Base-by-base conservation (phyloP, 2,329 filamentous ascomycete species). In the Colletotrichum agaves region DNA sequence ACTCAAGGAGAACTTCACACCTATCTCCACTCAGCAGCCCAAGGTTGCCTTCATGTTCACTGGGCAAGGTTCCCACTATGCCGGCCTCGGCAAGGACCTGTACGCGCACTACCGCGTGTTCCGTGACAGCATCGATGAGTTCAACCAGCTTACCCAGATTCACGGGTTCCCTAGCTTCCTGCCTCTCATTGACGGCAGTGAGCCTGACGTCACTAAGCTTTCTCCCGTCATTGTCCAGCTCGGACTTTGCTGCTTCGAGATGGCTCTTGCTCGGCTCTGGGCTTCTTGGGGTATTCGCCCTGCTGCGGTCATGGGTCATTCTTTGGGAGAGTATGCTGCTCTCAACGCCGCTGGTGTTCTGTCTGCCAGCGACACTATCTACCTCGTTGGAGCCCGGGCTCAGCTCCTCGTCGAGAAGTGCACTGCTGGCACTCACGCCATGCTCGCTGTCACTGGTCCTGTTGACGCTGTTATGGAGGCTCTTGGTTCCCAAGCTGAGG, bases 301-400 rank as follows among this genome's bases (percentile, higher is more conserved):
- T 2, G 82, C 84, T 15, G 85, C 81, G 5, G 86, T 89, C 1
- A 75, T 88, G 13, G 87, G 87, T 17, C 87, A 88, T 77, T 92
- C 89, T 72, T 80, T 93, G 31, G 91, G 91, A 60, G 91, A 93
- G 76, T 93, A 93, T 73, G 90, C 91, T 41, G 91, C 91, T 44
- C 85, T 93, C 11, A 85, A 91, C 73, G 84, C 89, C 44, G 89
- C 91, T 60, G 91, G 90, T 56, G 90, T 93, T 15, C 81, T 93
- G 33, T 91, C 90, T 17, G 88, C 87, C 19, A 87, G 87, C 72
- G 91, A 93, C 75, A 88, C 91, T 74, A 86, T 95, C 62, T 90
- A 89, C 71, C 83, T 94, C 1, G 90, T 94, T 19, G 91, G 91
- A 43, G 77, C 82, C 60, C 87, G 92, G 70, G 91, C 91, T 15